phyloP scores from a whole-genome alignment of 306 rosid species.

The Senna siamea region DNA sequence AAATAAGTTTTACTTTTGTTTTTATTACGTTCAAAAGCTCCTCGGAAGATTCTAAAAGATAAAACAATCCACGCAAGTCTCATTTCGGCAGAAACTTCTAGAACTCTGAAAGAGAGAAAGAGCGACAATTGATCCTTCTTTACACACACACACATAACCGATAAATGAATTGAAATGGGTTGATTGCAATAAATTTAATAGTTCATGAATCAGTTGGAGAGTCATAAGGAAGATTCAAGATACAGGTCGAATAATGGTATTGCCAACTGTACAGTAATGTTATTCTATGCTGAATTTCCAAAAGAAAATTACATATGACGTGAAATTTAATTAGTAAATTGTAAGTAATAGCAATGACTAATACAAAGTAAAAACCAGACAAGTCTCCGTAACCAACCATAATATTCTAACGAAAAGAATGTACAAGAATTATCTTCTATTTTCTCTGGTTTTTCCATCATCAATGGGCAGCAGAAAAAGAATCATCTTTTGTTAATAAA shows the following conservation, averaged over 20 bases:
- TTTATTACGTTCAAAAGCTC: too few species aligned
- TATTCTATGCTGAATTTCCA: conserved; percentile 47
- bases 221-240: conserved; percentile 17
- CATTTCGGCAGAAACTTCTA: too few species aligned
- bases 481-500: conserved; percentile 44
- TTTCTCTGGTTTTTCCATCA: conserved; percentile 38
- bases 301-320: conserved; percentile 41
- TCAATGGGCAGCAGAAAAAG: conserved; percentile 37
- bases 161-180: background rate
- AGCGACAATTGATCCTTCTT: too few species aligned
- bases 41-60: too few species aligned
- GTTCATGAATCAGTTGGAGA: background rate
- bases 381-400: too few species aligned
- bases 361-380: conserved; percentile 30
- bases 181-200: background rate
- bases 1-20: too few species aligned
- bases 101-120: too few species aligned
- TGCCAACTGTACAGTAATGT: conserved; percentile 57
- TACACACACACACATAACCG: too few species aligned
- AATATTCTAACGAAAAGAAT: conserved; percentile 52
- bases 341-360: conserved; percentile 17
- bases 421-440: conserved; percentile 54
- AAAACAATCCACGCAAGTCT: too few species aligned
- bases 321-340: conserved; percentile 21
- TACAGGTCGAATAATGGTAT: conserved; percentile 40